Base-by-base conservation (phyloP, 2,329 filamentous ascomycete species). In the Coleophoma crateriformis region DNA sequence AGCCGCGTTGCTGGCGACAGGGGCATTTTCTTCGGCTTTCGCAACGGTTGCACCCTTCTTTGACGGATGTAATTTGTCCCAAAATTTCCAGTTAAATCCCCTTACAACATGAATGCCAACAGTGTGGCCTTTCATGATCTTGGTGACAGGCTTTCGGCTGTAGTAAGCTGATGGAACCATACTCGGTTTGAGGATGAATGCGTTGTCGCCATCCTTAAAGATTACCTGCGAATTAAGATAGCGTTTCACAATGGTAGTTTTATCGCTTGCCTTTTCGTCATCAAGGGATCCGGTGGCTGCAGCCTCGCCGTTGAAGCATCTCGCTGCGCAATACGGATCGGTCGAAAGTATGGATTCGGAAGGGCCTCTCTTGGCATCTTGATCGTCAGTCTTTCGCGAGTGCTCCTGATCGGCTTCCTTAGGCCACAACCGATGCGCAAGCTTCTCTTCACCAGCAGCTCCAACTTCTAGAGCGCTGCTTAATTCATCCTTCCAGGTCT, bases 401-500 rank as follows among this genome's bases (percentile, higher is more conserved):
- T 61, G 58, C 62, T 57, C 57, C 70, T 66, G 54, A 54, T 63
- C 40, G 63, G 64, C 34, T 2, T 78, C 75, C 43, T 81, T 78
- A 1, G 88, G 85, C 90, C 91, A 96, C 8, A 97, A 71, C 20
- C 51, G 55, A 67, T 96, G 84, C 0, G 88, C 81, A 7, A 96
- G 85, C 66, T 97, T 97, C 69, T 94, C 86, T 68, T 99, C 94
- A 1, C 92, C 94, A 10, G 86, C 75, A 1, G 92, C 85, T 1
- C 94, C 94, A 50, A 96, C 89, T 46, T 96, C 89, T 6, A 96
- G 77, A 5, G 94, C 95, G 67, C 90, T 95, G 56, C 86, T 84
- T 7, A 99, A 72, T 67, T 99, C 92, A 61, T 96, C 91, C 47
- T 78, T 79, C 90, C 94, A 99, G 1, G 92, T 96, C 59, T 94